A percentile compares a stretch with the other conserved stretches of the same genome.
Conservation (phyloP, 768 basidiomycete genomes). For the Lentinula raphanica region DNA sequence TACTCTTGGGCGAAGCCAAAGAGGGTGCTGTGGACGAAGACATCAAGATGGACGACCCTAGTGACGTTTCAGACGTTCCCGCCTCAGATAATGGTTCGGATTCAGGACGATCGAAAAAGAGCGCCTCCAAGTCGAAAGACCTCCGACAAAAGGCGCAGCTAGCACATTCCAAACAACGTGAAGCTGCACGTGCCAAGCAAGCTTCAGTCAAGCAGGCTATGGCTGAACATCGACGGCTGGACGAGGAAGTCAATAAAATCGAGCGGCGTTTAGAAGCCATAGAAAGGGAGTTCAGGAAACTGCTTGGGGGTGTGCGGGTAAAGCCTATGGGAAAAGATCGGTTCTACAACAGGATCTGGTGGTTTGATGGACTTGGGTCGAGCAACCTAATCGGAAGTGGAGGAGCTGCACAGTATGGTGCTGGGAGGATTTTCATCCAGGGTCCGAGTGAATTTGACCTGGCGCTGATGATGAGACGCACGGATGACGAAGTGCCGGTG, state of each 20-base stretch:
- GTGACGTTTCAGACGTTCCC: conserved; percentile 69
- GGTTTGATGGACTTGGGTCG: conserved; percentile 95
- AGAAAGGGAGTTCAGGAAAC: conserved; percentile 91
- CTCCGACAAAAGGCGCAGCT: conserved; percentile 47
- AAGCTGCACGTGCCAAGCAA: conserved; percentile 71
- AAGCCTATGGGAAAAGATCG: conserved; percentile 89
- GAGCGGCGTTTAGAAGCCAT: conserved; percentile 79
- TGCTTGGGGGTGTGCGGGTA: conserved; percentile 77
- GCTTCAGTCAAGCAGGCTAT: conserved; percentile 76
- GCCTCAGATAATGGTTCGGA: conserved; percentile 61
- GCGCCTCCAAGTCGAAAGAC: conserved; percentile 41
- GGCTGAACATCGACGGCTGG: conserved; percentile 77
- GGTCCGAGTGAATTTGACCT: conserved; percentile 82
- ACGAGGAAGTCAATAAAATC: conserved; percentile 83
- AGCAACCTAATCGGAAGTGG: conserved; percentile 75
- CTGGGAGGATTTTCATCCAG: conserved; percentile 89
- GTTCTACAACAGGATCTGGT: conserved; percentile 95
- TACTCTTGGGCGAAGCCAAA: conserved; percentile 54
- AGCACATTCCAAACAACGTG: conserved; percentile 74
- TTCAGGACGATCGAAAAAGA: conserved; percentile 37
- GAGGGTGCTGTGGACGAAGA: conserved; percentile 53
- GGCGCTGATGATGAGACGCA: conserved; percentile 60
- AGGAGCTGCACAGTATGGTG: conserved; percentile 76
- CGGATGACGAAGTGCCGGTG: conserved; percentile 51
- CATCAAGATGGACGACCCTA: conserved; percentile 55